A percentile compares a stretch with the other conserved stretches of the same genome.
phyloP scores from a whole-genome alignment of 2,329 filamentous ascomycete species.

The Diaporthe nobilis region DNA sequence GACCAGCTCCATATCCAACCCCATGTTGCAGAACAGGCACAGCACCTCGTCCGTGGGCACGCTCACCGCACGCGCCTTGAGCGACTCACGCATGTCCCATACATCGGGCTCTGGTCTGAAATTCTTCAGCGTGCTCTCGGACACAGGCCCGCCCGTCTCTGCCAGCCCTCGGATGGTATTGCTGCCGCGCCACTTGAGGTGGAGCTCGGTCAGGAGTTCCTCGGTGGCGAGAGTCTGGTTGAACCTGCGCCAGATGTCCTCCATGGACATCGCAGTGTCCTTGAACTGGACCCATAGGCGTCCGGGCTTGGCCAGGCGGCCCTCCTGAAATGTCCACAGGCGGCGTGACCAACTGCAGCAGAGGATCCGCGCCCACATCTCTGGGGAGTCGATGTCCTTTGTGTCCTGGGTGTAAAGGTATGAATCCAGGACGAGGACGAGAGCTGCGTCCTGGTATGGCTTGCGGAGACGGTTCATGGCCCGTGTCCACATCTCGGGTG shows the following conservation, averaged over 20 bases:
- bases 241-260: background rate
- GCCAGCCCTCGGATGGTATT: background rate
- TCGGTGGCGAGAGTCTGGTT: background rate
- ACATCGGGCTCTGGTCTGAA: background rate
- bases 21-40: constrained; percentile 2
- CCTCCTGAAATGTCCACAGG: constrained; percentile 24
- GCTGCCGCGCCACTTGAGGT: constrained; percentile 6
- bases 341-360: constrained; percentile 18
- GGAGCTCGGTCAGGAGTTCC: constrained; percentile 8
- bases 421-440: constrained; percentile 18
- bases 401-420: constrained; percentile 8
- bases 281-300: constrained; percentile 4
- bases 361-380: constrained; percentile 12
- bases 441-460: constrained; percentile 8
- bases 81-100: constrained; percentile 3
- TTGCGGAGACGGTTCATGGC: constrained; percentile 11
- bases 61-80: background rate
- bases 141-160: background rate
- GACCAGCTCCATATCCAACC: constrained; percentile 2
- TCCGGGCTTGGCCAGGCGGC: constrained; percentile 3
- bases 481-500: background rate
- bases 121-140: background rate
- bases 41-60: constrained; percentile 12
- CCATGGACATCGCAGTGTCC: background rate
- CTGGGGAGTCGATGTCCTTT: background rate